phyloP scores from a whole-genome alignment of 345 rosid species.

The Anastatica hierochuntica region DNA sequence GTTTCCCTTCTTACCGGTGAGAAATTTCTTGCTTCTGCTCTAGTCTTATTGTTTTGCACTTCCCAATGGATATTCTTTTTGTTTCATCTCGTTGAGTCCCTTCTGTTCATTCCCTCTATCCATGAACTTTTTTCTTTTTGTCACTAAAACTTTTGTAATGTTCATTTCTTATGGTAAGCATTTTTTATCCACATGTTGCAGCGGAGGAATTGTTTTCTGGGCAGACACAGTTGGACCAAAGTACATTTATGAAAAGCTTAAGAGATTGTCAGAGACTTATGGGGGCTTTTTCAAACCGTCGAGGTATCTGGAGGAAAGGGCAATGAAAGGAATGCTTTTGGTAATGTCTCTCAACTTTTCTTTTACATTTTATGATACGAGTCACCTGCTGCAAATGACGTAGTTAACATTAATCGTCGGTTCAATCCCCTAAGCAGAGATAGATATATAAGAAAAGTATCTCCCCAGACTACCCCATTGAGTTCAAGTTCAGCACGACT shows the following conservation, averaged over 20 bases:
- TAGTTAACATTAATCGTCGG: too few relatives aligned
- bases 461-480: too few relatives aligned
- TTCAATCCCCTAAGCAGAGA: too few relatives aligned
- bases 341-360: conserved; percentile 33
- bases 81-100: too few relatives aligned
- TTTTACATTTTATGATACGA: not conserved
- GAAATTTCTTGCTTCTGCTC: too few relatives aligned
- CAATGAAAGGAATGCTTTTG: conserved; percentile 55
- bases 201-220: conserved; percentile 93
- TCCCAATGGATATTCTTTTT: too few relatives aligned
- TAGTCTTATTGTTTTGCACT: too few relatives aligned
- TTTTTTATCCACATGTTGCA: conserved; percentile 21
- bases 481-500: too few relatives aligned
- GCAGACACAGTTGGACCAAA: conserved; percentile 63
- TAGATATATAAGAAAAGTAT: too few relatives aligned
- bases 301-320: conserved; percentile 79
- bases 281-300: conserved; percentile 74
- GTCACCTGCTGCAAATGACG: not conserved
- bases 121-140: not conserved
- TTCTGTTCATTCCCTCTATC: not conserved
- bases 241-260: conserved; percentile 52
- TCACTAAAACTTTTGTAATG: not conserved
- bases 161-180: conserved; percentile 1
- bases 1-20: conserved; percentile 97
- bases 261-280: conserved; percentile 57